These are phyloP conservation scores for Aspergillus sp. DNA, from an alignment of 2,329 filamentous ascomycete species.

Conservation along the genomic window DNA sequence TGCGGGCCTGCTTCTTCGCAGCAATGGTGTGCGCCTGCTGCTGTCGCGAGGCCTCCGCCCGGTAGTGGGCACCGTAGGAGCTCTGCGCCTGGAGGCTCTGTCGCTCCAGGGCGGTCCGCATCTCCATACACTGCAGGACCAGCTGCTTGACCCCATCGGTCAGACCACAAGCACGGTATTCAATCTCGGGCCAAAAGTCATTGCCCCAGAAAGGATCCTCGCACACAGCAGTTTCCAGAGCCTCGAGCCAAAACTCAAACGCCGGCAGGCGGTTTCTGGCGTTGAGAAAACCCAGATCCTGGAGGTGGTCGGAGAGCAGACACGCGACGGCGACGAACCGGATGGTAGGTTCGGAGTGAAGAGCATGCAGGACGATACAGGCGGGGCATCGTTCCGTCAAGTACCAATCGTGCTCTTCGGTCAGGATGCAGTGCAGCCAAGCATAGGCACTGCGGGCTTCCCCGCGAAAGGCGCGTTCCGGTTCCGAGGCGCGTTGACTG, in stretches of 20 bases:
- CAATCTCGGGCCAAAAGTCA: constrained; percentile 38
- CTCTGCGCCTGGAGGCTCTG: constrained; percentile 14
- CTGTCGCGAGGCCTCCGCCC: constrained; percentile 17
- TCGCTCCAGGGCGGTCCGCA: constrained; percentile 21
- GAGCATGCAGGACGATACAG: constrained; percentile 38
- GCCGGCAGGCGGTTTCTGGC: constrained; percentile 16
- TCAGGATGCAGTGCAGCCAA: constrained; percentile 56
- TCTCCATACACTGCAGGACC: constrained; percentile 34
- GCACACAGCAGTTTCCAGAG: constrained; percentile 35
- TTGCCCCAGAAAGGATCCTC: constrained; percentile 42
- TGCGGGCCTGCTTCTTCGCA: constrained; percentile 25
- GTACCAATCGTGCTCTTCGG: constrained; percentile 55
- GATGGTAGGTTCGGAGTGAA: constrained; percentile 42
- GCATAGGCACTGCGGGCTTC: constrained; percentile 54
- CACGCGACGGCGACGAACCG: constrained; percentile 39
- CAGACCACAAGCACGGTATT: constrained; percentile 33
- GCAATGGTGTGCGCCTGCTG: constrained; percentile 17
- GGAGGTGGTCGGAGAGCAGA: constrained; percentile 32
- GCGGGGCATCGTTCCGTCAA: constrained; percentile 51
- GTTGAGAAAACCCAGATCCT: constrained; percentile 18
- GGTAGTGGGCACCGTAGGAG: constrained; percentile 14
- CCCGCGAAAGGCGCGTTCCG: constrained; percentile 54
- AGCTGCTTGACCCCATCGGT: constrained; percentile 36
- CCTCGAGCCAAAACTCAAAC: constrained; percentile 36
- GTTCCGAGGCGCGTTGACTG: constrained; percentile 45